phyloP scores from a whole-genome alignment of 352 stramenopile genomes.

The Salisapilia sapeloensis region DNA sequence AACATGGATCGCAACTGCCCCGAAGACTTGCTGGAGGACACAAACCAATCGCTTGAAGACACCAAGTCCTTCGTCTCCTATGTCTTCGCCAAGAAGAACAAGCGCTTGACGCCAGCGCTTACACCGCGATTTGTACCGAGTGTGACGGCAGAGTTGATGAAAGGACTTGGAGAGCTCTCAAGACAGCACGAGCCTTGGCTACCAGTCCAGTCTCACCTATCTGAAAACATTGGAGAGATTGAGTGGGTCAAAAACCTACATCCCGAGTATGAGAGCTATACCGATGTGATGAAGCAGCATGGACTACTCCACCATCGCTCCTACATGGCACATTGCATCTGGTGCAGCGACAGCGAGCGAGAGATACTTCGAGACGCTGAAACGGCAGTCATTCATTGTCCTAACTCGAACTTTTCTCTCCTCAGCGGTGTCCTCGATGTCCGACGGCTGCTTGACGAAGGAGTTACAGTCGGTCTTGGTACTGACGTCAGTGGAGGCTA shows the following conservation, averaged over 20 bases:
- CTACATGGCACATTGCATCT: conserved; percentile 93
- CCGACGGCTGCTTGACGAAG: conserved; percentile 43
- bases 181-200: conserved; percentile 48
- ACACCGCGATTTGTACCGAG: conserved; percentile 89
- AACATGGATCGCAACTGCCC: conserved; percentile 91
- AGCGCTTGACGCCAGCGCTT: conserved; percentile 78
- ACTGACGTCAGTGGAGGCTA: conserved; percentile 92
- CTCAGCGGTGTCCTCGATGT: conserved; percentile 77
- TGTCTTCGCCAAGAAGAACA: conserved; percentile 47
- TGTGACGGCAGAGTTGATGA: conserved; percentile 74
- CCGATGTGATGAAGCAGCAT: conserved; percentile 63
- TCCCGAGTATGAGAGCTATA: conserved; percentile 64
- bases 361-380: conserved; percentile 36
- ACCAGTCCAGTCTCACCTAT: conserved; percentile 85
- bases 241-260: conserved; percentile 73
- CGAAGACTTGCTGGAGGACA: conserved; percentile 73
- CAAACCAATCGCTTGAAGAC: conserved; percentile 59
- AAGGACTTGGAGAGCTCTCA: conserved; percentile 59
- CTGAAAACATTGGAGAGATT: conserved; percentile 82
- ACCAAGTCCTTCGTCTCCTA: conserved; percentile 82
- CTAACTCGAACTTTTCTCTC: conserved; percentile 91
- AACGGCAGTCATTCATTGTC: conserved; percentile 86
- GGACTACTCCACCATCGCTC: conserved; percentile 78
- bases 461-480: conserved; percentile 84
- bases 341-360: conserved; percentile 60